Conservation (phyloP, 2,329 filamentous ascomycete species). For the Monilinia vaccinii-corymbosi region DNA sequence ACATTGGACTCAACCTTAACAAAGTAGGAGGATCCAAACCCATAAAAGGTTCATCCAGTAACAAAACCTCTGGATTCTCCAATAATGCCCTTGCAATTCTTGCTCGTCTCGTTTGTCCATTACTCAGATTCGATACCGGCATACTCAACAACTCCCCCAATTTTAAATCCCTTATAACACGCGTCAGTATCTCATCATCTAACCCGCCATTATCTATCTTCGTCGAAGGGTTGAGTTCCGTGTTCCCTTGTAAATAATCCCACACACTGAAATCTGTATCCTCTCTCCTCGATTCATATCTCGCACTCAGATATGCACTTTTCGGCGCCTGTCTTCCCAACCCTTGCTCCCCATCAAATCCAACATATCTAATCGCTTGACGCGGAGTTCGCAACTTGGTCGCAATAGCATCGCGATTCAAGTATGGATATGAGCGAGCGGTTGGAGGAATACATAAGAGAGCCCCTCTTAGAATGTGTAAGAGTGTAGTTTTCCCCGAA, state of each 20-base stretch:
- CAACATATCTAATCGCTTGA: constrained; percentile 77
- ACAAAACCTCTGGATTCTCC: constrained; percentile 65
- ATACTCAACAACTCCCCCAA: constrained; percentile 63
- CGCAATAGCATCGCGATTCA: constrained; percentile 48
- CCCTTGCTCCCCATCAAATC: constrained; percentile 69
- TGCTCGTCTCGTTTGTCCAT: constrained; percentile 81
- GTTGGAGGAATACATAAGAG: constrained; percentile 67
- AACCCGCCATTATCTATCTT: constrained; percentile 40
- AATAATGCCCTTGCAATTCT: constrained; percentile 82
- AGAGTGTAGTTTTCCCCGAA: constrained; percentile 71
- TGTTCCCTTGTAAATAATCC: constrained; percentile 76
- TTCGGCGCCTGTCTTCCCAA: constrained; percentile 44
- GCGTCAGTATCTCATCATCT: constrained; percentile 43
- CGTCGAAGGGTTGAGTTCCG: constrained; percentile 65
- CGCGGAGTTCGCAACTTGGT: constrained; percentile 45
- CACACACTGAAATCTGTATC: constrained; percentile 77
- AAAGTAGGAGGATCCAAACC: constrained; percentile 82
- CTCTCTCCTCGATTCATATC: constrained; percentile 83
- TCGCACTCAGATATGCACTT: constrained; percentile 78
- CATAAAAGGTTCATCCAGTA: constrained; percentile 95
- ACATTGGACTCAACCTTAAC: constrained; percentile 58
- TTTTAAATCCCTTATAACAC: constrained; percentile 60
- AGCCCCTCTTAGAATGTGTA: constrained; percentile 69
- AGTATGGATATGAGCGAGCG: constrained; percentile 69
- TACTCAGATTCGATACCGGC: constrained; percentile 83